Evolutionary conservation across 2,329 filamentous ascomycete genomes (phyloP), one percentile per base, ranked within the genome.

Genomic region (Raffaelea albimanens): DNA sequence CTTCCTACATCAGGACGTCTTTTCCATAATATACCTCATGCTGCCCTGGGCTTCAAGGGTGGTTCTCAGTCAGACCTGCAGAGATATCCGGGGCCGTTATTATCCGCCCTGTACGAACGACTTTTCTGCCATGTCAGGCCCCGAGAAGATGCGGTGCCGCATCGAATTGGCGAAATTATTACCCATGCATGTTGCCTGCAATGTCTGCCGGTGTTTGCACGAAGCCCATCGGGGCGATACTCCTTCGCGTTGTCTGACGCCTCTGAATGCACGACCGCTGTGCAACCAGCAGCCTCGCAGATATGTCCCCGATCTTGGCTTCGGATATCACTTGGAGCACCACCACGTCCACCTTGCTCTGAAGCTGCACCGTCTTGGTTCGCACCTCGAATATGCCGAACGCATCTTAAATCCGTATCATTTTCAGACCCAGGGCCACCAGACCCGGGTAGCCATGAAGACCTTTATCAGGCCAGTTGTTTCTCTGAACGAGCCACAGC

Each of bases 271-370:
- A n/a, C 31, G 14, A n/a, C 41, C 16, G 3, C 9, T n/a, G 14
- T 31, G 5, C 29, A 19, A 34, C 11, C 42, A 13, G 11, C 19
- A 22, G 13, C 3, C 3, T 18, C 13, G 11, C 22, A 16, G 3
- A 34, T 18, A 5, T 13, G 14, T n/a, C 43, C 47, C 18, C 14
- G 21, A 18, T 19, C 22, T 49, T 14, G 43, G 20, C 8, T 31
- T 21, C 16, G 47, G 43, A 3, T 49, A 49, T 22, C 31, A 31
- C 5, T n/a, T 49, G 39, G 47, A 49, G 31, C 18, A 49, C 29
- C 47, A 45, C 33, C 47, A 49, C 40, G 43, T 45, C 8, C 47
- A 49, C 14, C 31, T 45, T 7, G 47, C 47, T 3, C 40, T 49
- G 19, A 49, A 49, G 33, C 19, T 45, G 9, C 21, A 29, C 14